A percentile compares a stretch with the other conserved stretches of the same genome.
Conservation (phyloP, 306 rosid genomes). For the Lablab purpureus region DNA sequence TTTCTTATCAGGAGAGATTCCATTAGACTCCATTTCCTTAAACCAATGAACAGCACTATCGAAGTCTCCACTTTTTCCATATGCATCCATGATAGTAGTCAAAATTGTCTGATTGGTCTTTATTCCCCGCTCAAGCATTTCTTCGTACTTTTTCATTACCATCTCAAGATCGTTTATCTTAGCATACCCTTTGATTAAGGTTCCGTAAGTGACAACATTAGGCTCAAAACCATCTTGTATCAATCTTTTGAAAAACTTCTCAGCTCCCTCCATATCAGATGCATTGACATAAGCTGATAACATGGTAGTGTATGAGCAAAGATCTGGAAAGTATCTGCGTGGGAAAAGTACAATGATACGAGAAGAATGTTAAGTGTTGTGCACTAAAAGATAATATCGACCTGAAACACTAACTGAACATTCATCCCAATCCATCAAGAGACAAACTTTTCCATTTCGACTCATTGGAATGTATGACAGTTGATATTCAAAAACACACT, state of each 20-base stretch:
- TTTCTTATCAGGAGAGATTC: slow-evolving; percentile 79
- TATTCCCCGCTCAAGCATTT: slow-evolving; percentile 70
- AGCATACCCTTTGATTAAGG: slow-evolving; percentile 88
- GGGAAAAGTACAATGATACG: slow-evolving; percentile 26
- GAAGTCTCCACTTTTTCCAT: slow-evolving; percentile 81
- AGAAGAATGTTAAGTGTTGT: slow-evolving; percentile 31
- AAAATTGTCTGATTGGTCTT: slow-evolving; percentile 73
- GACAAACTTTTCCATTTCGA: background rate
- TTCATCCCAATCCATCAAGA: background rate
- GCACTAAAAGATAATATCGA: slow-evolving; percentile 6
- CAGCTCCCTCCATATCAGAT: slow-evolving; percentile 91
- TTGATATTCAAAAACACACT: too few relatives aligned
- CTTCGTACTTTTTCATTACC: slow-evolving; percentile 75
- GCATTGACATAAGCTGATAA: slow-evolving; percentile 91
- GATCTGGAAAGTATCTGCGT: slow-evolving; percentile 79
- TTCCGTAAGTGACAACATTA: slow-evolving; percentile 81
- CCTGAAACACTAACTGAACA: background rate
- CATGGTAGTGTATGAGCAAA: slow-evolving; percentile 92
- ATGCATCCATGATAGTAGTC: slow-evolving; percentile 89
- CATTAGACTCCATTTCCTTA: slow-evolving; percentile 78
- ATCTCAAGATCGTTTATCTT: slow-evolving; percentile 68
- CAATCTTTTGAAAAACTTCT: slow-evolving; percentile 76
- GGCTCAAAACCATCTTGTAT: slow-evolving; percentile 83
- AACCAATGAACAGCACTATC: slow-evolving; percentile 85
- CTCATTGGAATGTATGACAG: background rate